These are phyloP conservation scores for Entomortierella beljakovae DNA, from an alignment of 192 early-diverging fungal species.

Conservation along the genomic window DNA sequence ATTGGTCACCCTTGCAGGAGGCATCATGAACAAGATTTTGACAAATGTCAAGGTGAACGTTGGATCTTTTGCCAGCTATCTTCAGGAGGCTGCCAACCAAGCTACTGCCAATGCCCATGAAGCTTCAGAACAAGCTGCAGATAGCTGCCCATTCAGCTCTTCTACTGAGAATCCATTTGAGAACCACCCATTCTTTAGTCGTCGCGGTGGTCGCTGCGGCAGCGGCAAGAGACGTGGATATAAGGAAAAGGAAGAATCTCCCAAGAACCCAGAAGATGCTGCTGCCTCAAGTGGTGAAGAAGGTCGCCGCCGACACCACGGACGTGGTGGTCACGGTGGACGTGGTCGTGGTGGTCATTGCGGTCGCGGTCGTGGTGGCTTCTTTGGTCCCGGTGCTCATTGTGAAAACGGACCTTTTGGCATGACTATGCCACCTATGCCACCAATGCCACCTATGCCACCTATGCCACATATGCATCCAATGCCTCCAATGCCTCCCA, in stretches of 20 bases:
- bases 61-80: conserved; percentile 36
- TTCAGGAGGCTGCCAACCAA: conserved; percentile 21
- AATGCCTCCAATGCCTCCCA: conserved; percentile 30
- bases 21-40: conserved; percentile 44
- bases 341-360: conserved; percentile 15
- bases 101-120: conserved; percentile 22
- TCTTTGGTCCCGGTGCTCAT: neutral
- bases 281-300: no score
- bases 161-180: conserved; percentile 22
- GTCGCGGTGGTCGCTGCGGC: conserved; percentile 22
- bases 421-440: neutral
- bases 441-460: conserved; percentile 34
- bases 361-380: conserved; percentile 6
- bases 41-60: conserved; percentile 49
- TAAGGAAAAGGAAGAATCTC: no score
- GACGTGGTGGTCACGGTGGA: conserved; percentile 4
- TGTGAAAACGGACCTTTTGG: neutral
- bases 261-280: no score
- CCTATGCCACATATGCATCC: conserved; percentile 25
- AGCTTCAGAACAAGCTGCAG: conserved; percentile 15
- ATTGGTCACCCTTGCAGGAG: conserved; percentile 28
- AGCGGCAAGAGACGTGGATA: no score
- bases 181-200: conserved; percentile 26
- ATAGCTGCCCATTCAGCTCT: conserved; percentile 24
- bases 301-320: no score